A percentile compares a stretch with the other conserved stretches of the same genome.
phyloP scores from a whole-genome alignment of 495 filamentous ascomycete species.

The Thermothielavioides terrestris region DNA sequence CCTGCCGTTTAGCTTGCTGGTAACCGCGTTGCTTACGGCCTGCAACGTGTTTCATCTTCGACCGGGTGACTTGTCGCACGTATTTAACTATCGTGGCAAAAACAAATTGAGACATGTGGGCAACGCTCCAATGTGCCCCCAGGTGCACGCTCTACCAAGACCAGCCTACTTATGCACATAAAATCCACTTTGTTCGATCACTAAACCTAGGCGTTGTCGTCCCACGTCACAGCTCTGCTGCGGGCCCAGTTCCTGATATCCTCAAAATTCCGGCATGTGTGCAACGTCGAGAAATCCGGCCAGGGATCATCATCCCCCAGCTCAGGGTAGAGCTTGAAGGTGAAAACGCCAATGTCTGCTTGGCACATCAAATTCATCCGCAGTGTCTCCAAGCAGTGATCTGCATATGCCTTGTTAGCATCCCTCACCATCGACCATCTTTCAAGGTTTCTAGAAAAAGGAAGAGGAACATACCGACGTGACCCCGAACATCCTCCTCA shows the following conservation, averaged over 20 bases:
- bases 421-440: not conserved
- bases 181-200: not conserved
- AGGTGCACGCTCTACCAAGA: too few relatives aligned
- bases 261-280: conserved; percentile 1
- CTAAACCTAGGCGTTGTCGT: not conserved
- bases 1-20: too few relatives aligned
- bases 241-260: not conserved
- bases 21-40: too few relatives aligned
- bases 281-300: conserved; percentile 1
- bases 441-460: too few relatives aligned
- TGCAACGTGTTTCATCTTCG: too few relatives aligned
- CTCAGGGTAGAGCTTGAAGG: conserved; percentile 1
- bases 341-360: not conserved
- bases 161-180: too few relatives aligned
- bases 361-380: conserved; percentile 1
- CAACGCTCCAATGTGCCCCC: too few relatives aligned
- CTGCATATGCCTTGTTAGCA: not conserved
- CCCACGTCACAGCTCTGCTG: not conserved
- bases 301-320: conserved; percentile 1
- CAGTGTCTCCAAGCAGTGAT: not conserved
- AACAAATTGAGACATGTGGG: too few relatives aligned
- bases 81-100: too few relatives aligned
- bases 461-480: not conserved
- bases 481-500: not conserved
- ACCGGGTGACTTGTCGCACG: too few relatives aligned